Conservation (phyloP, 768 basidiomycete species). For the Hydnum rufescens region DNA sequence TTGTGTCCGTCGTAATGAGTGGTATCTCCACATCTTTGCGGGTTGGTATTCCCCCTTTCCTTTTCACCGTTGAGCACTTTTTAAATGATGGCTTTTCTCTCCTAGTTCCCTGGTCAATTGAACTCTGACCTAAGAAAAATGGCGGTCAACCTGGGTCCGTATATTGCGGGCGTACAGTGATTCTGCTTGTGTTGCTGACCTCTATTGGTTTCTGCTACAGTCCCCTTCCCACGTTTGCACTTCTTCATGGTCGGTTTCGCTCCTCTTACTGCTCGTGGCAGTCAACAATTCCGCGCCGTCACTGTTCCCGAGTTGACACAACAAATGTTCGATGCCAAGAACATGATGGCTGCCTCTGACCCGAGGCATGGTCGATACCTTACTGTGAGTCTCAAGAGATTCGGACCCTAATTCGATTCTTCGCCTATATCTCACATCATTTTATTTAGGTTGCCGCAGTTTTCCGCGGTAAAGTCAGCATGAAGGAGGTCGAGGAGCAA, state of each 20-base stretch:
- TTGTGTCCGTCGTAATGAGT: constrained; percentile 96
- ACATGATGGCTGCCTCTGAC: constrained; percentile 99
- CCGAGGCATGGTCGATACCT: constrained; percentile 95
- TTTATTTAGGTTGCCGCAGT: constrained; percentile 58
- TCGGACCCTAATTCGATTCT: neutral
- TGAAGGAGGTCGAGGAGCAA: constrained; percentile 99
- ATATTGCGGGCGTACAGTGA: neutral
- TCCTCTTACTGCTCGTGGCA: constrained; percentile 82
- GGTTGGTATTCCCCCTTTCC: constrained; percentile 10
- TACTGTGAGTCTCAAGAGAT: constrained; percentile 37
- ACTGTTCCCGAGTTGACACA: constrained; percentile 94
- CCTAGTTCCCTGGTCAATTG: constrained; percentile 87
- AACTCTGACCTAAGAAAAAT: constrained; percentile 97
- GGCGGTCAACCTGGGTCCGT: constrained; percentile 94
- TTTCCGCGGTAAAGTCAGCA: constrained; percentile 99
- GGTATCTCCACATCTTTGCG: constrained; percentile 97
- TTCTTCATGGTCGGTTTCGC: constrained; percentile 99
- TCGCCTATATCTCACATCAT: neutral
- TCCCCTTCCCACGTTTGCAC: constrained; percentile 97
- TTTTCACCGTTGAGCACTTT: neutral
- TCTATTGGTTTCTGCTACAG: constrained; percentile 22
- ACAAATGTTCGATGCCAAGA: constrained; percentile 99
- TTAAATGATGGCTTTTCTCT: neutral
- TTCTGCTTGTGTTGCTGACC: neutral
- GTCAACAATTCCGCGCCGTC: constrained; percentile 89